Evolutionary conservation across 2,329 filamentous ascomycete genomes (phyloP).

Genomic region (Fusarium succisae): DNA sequence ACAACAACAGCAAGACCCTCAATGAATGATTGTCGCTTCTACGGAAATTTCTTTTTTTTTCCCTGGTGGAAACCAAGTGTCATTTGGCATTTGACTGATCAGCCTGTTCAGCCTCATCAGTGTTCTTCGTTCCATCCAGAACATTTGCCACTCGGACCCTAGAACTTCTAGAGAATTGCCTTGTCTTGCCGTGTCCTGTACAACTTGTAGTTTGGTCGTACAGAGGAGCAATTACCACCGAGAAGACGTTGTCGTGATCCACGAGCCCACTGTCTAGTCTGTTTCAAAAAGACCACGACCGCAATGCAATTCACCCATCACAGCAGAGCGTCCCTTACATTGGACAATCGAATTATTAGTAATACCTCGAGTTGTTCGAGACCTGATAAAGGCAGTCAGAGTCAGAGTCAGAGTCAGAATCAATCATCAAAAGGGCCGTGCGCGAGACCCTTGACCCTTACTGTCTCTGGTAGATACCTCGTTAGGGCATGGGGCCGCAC

Average conservation of each 20-base stretch:
- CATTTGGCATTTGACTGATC: slow-evolving; percentile 19
- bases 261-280: slow-evolving; percentile 24
- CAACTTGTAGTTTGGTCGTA: background rate
- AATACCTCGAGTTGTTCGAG: slow-evolving; percentile 30
- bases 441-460: slow-evolving; percentile 29
- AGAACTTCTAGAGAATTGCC: background rate
- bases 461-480: slow-evolving; percentile 36
- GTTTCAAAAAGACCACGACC: slow-evolving; percentile 31
- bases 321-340: slow-evolving; percentile 24
- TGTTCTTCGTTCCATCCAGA: slow-evolving; percentile 32
- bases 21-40: slow-evolving; percentile 12
- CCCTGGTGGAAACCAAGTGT: slow-evolving; percentile 11
- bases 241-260: slow-evolving; percentile 12
- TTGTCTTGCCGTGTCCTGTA: background rate
- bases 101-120: slow-evolving; percentile 28
- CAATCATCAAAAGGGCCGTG: slow-evolving; percentile 33
- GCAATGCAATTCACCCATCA: slow-evolving; percentile 13
- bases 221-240: slow-evolving; percentile 4
- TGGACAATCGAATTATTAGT: slow-evolving; percentile 33
- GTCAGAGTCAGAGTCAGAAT: background rate
- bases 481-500: slow-evolving; percentile 41
- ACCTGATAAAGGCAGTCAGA: slow-evolving; percentile 10
- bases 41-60: slow-evolving; percentile 21
- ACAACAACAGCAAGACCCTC: slow-evolving; percentile 15
- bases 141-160: slow-evolving; percentile 26